Evolutionary conservation across 2,329 filamentous ascomycete species (phyloP).

Genomic region (Microcera coccophila): DNA sequence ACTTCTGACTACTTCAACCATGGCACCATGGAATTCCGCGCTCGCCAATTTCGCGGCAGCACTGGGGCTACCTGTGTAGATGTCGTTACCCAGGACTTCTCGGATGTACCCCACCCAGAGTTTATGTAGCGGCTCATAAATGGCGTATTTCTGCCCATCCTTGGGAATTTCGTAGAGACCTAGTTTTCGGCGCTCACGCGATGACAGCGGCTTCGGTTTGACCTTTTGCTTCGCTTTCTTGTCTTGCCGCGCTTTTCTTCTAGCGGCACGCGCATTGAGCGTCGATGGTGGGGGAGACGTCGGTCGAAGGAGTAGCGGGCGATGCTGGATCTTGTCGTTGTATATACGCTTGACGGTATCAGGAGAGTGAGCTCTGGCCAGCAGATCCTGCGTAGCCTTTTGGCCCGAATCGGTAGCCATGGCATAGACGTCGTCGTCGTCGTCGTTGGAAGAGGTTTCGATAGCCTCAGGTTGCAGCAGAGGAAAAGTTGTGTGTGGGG

Average conservation of each 20-base stretch:
- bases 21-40: slow-evolving; percentile 87
- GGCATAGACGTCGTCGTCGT: slow-evolving; percentile 1
- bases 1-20: slow-evolving; percentile 77
- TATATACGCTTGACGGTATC: slow-evolving; percentile 68
- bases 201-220: slow-evolving; percentile 68
- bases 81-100: slow-evolving; percentile 67
- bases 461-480: not conserved
- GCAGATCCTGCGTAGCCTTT: slow-evolving; percentile 58
- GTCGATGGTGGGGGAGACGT: slow-evolving; percentile 61
- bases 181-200: slow-evolving; percentile 69
- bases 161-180: slow-evolving; percentile 72
- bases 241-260: slow-evolving; percentile 46
- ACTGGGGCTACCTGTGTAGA: slow-evolving; percentile 51
- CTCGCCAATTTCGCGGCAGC: slow-evolving; percentile 73
- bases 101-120: slow-evolving; percentile 85
- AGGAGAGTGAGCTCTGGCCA: slow-evolving; percentile 75
- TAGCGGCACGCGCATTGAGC: slow-evolving; percentile 53
- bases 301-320: slow-evolving; percentile 73
- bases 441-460: not conserved
- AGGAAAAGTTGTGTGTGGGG: not conserved
- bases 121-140: slow-evolving; percentile 72
- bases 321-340: slow-evolving; percentile 76
- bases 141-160: slow-evolving; percentile 57
- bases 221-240: slow-evolving; percentile 46
- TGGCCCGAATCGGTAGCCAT: slow-evolving; percentile 36